phyloP scores from a whole-genome alignment of 768 basidiomycete genomes.

The Leucocoprinus sp. region DNA sequence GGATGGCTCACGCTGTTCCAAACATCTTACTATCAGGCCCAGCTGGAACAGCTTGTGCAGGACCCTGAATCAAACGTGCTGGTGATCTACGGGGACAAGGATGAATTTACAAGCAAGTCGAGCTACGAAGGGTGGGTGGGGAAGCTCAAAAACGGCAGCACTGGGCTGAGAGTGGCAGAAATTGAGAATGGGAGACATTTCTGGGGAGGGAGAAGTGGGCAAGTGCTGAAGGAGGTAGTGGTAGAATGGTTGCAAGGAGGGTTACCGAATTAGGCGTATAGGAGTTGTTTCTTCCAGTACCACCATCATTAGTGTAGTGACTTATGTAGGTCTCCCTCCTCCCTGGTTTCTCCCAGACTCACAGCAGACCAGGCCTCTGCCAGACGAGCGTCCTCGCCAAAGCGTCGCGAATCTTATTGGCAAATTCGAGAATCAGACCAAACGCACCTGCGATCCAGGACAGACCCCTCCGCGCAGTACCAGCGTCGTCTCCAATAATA shows the following conservation, averaged over 20 bases:
- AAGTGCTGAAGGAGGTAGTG: constrained; percentile 21
- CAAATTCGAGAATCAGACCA: constrained; percentile 76
- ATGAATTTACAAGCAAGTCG: constrained; percentile 57
- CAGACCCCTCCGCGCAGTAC: constrained; percentile 45
- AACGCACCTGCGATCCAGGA: constrained; percentile 35
- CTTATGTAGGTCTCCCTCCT: constrained; percentile 30
- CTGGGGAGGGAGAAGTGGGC: constrained; percentile 39
- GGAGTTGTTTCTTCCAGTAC: not conserved
- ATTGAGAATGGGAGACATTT: constrained; percentile 56
- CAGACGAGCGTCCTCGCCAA: constrained; percentile 81
- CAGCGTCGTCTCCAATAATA: constrained; percentile 58
- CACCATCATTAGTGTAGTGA: constrained; percentile 14
- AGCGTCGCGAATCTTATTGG: constrained; percentile 90
- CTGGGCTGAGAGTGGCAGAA: constrained; percentile 26
- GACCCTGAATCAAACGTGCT: constrained; percentile 45
- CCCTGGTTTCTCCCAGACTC: constrained; percentile 6
- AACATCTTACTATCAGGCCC: constrained; percentile 41
- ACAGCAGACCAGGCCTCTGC: constrained; percentile 55
- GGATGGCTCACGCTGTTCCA: constrained; percentile 64
- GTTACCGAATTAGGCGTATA: constrained; percentile 4
- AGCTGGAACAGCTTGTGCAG: constrained; percentile 41
- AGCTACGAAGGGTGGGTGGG: constrained; percentile 51
- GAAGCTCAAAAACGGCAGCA: constrained; percentile 22
- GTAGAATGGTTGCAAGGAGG: constrained; percentile 23
- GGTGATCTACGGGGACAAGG: constrained; percentile 56